These are phyloP conservation scores for Pythium pyrilobum DNA, from an alignment of 352 stramenopile species.

Conservation along the genomic window DNA sequence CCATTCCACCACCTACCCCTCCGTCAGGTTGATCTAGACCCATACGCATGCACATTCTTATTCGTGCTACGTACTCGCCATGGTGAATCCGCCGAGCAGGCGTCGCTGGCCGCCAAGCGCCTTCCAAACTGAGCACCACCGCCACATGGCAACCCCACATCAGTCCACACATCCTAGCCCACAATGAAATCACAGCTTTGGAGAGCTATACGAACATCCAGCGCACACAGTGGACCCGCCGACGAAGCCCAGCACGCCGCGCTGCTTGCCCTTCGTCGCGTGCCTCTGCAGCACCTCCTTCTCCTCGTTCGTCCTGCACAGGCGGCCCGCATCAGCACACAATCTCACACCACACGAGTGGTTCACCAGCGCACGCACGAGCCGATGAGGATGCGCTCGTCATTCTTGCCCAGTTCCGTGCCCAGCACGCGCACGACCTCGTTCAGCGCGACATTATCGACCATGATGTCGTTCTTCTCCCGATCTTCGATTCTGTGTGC, in stretches of 20 bases:
- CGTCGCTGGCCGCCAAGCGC: constrained; percentile 14
- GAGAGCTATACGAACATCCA: constrained; percentile 25
- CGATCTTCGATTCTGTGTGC: not conserved
- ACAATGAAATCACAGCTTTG: not conserved
- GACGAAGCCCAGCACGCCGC: constrained; percentile 35
- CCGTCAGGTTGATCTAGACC: not conserved
- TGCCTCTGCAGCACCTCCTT: constrained; percentile 56
- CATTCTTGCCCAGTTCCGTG: constrained; percentile 46
- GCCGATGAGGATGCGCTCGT: constrained; percentile 42
- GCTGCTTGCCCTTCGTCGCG: constrained; percentile 36
- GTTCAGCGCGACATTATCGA: constrained; percentile 32
- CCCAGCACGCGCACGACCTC: constrained; percentile 65
- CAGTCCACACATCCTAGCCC: not conserved
- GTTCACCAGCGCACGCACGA: constrained; percentile 33
- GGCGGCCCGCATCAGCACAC: not conserved
- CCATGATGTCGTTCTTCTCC: not conserved
- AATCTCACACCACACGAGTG: not conserved
- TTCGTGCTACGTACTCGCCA: constrained; percentile 13
- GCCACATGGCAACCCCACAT: not conserved
- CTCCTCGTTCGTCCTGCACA: constrained; percentile 52
- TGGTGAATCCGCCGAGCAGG: constrained; percentile 16
- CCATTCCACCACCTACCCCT: constrained; percentile 39
- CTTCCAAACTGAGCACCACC: constrained; percentile 10
- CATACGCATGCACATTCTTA: not conserved
- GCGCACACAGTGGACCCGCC: constrained; percentile 22